Evolutionary conservation across 2,329 filamentous ascomycete genomes (phyloP), one percentile per base, ranked within the genome.

Genomic region (Fusarium equiseti): DNA sequence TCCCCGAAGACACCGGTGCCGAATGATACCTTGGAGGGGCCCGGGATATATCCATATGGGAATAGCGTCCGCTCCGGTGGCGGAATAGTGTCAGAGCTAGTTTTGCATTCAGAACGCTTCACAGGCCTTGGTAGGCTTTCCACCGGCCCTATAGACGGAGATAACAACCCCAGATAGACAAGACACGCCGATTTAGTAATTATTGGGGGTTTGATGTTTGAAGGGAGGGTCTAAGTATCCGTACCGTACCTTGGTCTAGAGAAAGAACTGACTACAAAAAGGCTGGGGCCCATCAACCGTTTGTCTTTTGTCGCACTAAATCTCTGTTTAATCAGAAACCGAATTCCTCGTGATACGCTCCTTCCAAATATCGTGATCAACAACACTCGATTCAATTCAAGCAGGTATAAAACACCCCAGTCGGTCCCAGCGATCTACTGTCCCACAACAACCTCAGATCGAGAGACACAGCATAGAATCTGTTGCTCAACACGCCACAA

Each of bases 1-100:
- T 71, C 68, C 68, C 68, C 68, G 68, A 71, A 20, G 43, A 16
- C 53, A 38, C 68, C 68, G 68, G 68, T 68, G 58, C 67, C 63
- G 65, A 53, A 52, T 59, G 46, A 50, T 29, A 56, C 51, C 43
- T 22, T 24, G 59, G 26, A 42, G 11, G 20, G 40, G 24, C 61
- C 72, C 72, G 73, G 58, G 73, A 69, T 75, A 59, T 75, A 24
- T 70, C 73, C 73, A 22, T 62, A 75, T 70, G 66, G 68, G 71
- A 71, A 71, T 75, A 69, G 73, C 71, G 70, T 57, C 63, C 71
- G 70, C 59, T 61, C 66, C 61, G 59, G 58, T 31, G 27, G 56
- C 29, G 50, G 50, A 42, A 52, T 62, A 62, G 59, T 59, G 59
- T 35, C 31, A 52, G 55, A 29, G 20, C 24, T 50, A 57, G 53